phyloP scores from a whole-genome alignment of 1,284 basidiomycete genomes.

The Lignosus rhinocerotis region DNA sequence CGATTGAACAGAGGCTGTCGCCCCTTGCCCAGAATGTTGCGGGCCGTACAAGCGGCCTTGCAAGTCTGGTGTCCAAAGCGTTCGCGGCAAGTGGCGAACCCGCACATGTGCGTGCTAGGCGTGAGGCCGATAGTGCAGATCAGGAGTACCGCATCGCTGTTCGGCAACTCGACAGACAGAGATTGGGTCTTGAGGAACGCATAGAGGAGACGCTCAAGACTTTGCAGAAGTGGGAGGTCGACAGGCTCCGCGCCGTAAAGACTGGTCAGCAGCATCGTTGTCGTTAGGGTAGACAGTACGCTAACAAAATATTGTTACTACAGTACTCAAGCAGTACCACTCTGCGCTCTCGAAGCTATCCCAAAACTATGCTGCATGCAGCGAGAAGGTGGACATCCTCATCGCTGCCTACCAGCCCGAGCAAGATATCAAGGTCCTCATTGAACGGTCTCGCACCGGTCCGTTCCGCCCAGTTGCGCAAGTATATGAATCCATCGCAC shows the following conservation, averaged over 20 bases:
- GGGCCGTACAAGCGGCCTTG: constrained; percentile 67
- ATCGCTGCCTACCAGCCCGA: constrained; percentile 86
- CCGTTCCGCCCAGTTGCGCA: constrained; percentile 85
- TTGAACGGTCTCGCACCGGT: constrained; percentile 88
- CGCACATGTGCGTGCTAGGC: constrained; percentile 64
- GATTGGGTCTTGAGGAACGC: constrained; percentile 81
- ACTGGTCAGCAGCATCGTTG: constrained; percentile 50
- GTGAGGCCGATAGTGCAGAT: constrained; percentile 80
- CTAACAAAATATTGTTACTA: not conserved
- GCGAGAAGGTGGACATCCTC: constrained; percentile 71
- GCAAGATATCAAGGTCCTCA: constrained; percentile 77
- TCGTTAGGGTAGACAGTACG: not conserved
- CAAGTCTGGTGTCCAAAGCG: constrained; percentile 74
- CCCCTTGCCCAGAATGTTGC: constrained; percentile 58
- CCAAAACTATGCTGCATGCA: constrained; percentile 59
- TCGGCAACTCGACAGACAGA: constrained; percentile 75
- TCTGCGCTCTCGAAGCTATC: constrained; percentile 72
- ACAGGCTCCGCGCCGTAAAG: constrained; percentile 81
- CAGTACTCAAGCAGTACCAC: constrained; percentile 84
- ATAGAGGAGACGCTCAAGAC: constrained; percentile 80
- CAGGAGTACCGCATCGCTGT: constrained; percentile 74
- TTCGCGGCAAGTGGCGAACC: constrained; percentile 63
- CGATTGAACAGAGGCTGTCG: constrained; percentile 40
- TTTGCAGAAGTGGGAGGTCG: constrained; percentile 84
- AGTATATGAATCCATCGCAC: constrained; percentile 80